Evolutionary conservation across 2,329 filamentous ascomycete genomes (phyloP).

Genomic region (Plenodomus tracheiphilus): DNA sequence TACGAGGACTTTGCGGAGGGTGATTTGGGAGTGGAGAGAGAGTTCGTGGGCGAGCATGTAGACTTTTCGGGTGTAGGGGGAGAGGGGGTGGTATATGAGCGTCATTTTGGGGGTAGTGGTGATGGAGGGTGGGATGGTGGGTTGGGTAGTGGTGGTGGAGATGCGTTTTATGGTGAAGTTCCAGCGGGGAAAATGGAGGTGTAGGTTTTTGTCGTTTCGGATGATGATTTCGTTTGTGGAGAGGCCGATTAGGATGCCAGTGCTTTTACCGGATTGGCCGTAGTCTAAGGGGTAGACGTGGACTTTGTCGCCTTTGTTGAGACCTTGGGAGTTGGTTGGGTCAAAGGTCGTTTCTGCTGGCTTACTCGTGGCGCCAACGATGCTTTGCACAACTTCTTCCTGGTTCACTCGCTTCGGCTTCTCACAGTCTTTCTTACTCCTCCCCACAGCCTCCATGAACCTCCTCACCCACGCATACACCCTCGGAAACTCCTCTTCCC

Average conservation of each 20-base stretch:
- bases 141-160: background rate
- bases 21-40: conserved; percentile 23
- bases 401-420: conserved; percentile 48
- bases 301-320: conserved; percentile 60
- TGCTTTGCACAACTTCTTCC: conserved; percentile 41
- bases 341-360: conserved; percentile 49
- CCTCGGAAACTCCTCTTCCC: conserved; percentile 58
- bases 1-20: conserved; percentile 35
- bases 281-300: conserved; percentile 43
- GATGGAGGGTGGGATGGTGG: background rate
- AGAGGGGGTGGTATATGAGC: conserved; percentile 36
- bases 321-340: conserved; percentile 56
- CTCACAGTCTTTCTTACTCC: conserved; percentile 44
- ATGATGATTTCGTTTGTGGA: conserved; percentile 33
- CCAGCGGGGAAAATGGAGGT: conserved; percentile 46
- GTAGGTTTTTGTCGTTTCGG: conserved; percentile 24
- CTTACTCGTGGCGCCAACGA: conserved; percentile 53
- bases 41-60: conserved; percentile 35
- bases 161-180: conserved; percentile 39
- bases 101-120: conserved; percentile 26
- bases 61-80: conserved; percentile 34
- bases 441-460: conserved; percentile 56
- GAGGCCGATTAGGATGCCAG: conserved; percentile 32
- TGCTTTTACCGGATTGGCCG: conserved; percentile 32
- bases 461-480: conserved; percentile 68